Evolutionary conservation across 129 eudicot genomes (phyloP).

Genomic region (Artemisia annua): DNA sequence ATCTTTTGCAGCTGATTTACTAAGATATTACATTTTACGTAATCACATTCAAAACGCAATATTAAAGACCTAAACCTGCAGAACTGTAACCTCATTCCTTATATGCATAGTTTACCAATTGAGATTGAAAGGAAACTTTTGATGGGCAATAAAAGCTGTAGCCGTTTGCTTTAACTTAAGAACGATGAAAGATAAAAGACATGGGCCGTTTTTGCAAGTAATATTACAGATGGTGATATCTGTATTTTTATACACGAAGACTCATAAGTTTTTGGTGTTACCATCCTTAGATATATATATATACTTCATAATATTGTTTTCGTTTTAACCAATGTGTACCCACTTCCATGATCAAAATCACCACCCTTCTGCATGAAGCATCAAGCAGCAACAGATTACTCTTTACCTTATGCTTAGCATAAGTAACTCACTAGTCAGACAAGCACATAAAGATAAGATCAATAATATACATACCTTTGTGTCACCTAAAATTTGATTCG

Average conservation of each 20-base stretch:
- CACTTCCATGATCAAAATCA: neutral
- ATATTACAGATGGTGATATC: conserved; percentile 17
- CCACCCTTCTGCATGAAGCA: conserved; percentile 1
- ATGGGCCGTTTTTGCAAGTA: conserved; percentile 4
- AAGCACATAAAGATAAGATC: conserved; percentile 10
- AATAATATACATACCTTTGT: conserved; percentile 14
- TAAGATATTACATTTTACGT: too few species aligned
- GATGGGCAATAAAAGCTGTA: neutral
- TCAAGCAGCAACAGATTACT: neutral
- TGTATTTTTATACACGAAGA: conserved; percentile 22
- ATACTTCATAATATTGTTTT: conserved; percentile 6
- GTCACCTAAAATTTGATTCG: conserved; percentile 15
- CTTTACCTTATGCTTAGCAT: conserved; percentile 10
- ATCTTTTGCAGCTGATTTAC: too few species aligned
- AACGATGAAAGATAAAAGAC: conserved; percentile 10
- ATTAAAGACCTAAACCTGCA: neutral
- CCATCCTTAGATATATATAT: conserved; percentile 17
- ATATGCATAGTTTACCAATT: conserved; percentile 6
- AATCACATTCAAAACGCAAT: neutral
- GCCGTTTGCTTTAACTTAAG: conserved; percentile 18
- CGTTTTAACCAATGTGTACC: neutral
- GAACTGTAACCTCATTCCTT: neutral
- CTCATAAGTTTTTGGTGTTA: conserved; percentile 19
- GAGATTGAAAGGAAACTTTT: neutral
- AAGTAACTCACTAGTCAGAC: neutral